Base-by-base conservation (phyloP, 2,329 filamentous ascomycete species). In the Blumeriella jaapii region DNA sequence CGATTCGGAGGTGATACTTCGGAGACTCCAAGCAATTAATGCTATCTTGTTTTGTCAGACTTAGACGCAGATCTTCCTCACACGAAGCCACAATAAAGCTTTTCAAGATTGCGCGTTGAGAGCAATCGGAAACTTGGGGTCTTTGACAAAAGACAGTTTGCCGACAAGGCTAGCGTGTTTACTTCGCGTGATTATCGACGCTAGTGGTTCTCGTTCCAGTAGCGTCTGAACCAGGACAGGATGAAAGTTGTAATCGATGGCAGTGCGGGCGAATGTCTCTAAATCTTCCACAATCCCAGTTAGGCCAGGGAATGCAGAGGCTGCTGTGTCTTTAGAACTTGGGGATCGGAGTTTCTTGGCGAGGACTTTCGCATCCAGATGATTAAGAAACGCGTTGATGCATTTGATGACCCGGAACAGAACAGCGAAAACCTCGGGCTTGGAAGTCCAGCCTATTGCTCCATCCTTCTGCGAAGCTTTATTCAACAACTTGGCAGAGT, bases 361-460 rank as follows among this genome's bases (percentile, higher is more conserved):
- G n/a, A 29, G 11, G 15, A 24, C 17, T n/a, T 28, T 12, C 25
- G 10, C 4, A 13, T 28, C 17, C 11, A 24, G n/a, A 19, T 40
- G 39, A 14, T 36, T 22, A 8, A 43, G 18, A 3, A 42, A 17
- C 8, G 34, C 34, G 10, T 48, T 48, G 26, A 48, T 35, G 19
- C 33, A 57, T 36, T 58, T 60, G 5, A 70, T 38, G 0, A 69
- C 53, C 13, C 58, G 51, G 42, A 67, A 48, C 0, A 69, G 71
- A 26, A 81, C 59, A 2, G 68, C 65, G 54, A 86, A 89, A 1
- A 78, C 71, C 18, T 76, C 71, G 1, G 75, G 67, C 37, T 77
- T 75, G 1, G 78, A 77, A 1, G 71, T 70, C 76, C 80, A 86
- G 5, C 84, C 82, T 20, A 93, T 59, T 6, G 79, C 67, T 0